Base-by-base conservation (phyloP, 2,329 filamentous ascomycete species). In the Dothideomycetes sp. region DNA sequence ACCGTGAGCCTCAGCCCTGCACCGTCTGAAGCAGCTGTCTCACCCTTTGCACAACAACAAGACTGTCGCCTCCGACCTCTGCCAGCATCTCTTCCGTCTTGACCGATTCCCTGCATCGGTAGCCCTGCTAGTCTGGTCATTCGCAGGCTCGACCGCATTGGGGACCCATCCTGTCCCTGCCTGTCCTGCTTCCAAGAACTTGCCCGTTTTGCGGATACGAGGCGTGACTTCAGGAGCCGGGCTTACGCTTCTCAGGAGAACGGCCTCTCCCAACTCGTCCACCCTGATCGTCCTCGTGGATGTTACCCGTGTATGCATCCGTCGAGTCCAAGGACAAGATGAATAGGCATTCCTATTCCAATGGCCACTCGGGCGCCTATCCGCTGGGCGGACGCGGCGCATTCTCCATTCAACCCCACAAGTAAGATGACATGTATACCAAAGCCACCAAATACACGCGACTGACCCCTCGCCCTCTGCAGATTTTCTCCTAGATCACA, bases 401-500 rank as follows among this genome's bases (percentile, higher is more conserved):
- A 8, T 47, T 47, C 36, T 47, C 45, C 7, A 47, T 47, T 37
- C 42, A 45, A 34, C 45, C 45, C 32, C 45, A 47, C 45, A 47
- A 47, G 45, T 47, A 34, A 17, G 17, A 16, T n/a, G 19, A 36
- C 34, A 27, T 27, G 31, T 16, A 16, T 3, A 7, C 10, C 5
- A 31, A 17, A 16, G 10, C 36, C 9, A 37, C n/a, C 31, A 16
- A 15, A 5, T 5, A 16, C 29, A 15, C 12, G 27, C 10, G 15
- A 19, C 36, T 43, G 9, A 37, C 36, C 19, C 17, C 22, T 31
- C 22, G n/a, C 30, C 12, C 16, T 14, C 3, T 31, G 9, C 55
- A 91, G 84, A 66, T 95, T 93, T 53, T 84, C 91, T 62, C 85
- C 88, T 44, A 81, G 87, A 58, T 75, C 82, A 51, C 75, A 85